These are phyloP conservation scores for Gyromitra esculenta DNA, from an alignment of 2,329 filamentous ascomycete species.

Conservation along the genomic window DNA sequence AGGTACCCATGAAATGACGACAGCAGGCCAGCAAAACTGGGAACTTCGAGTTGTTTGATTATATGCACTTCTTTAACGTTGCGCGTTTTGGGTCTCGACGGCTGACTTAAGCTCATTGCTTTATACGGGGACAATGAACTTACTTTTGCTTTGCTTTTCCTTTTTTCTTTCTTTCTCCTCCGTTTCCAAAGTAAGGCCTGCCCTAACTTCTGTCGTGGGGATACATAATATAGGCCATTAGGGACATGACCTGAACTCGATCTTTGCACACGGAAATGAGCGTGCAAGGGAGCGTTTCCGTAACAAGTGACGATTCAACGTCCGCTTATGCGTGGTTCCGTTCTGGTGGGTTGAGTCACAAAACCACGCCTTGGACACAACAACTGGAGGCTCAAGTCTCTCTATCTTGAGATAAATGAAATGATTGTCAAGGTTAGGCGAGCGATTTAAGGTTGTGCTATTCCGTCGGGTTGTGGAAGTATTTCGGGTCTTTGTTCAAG, in stretches of 20 bases:
- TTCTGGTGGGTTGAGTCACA: not conserved
- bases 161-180: not conserved
- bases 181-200: not conserved
- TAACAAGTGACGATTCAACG: slow-evolving; percentile 23
- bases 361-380: not conserved
- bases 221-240: not conserved
- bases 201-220: not conserved
- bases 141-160: not conserved
- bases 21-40: not conserved
- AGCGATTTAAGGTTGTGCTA: slow-evolving; percentile 27
- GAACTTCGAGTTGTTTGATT: not conserved
- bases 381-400: slow-evolving; percentile 6
- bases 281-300: slow-evolving; percentile 12
- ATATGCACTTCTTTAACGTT: not conserved
- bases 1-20: not conserved
- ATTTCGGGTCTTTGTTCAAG: slow-evolving; percentile 23
- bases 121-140: not conserved
- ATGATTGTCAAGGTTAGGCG: slow-evolving; percentile 29
- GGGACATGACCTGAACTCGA: slow-evolving; percentile 8
- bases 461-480: slow-evolving; percentile 10
- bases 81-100: not conserved
- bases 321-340: slow-evolving; percentile 20
- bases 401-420: slow-evolving; percentile 1
- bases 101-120: not conserved
- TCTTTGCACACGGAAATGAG: slow-evolving; percentile 10